Conservation (phyloP, 2,329 filamentous ascomycete species). For the Diaporthe humulicola region DNA sequence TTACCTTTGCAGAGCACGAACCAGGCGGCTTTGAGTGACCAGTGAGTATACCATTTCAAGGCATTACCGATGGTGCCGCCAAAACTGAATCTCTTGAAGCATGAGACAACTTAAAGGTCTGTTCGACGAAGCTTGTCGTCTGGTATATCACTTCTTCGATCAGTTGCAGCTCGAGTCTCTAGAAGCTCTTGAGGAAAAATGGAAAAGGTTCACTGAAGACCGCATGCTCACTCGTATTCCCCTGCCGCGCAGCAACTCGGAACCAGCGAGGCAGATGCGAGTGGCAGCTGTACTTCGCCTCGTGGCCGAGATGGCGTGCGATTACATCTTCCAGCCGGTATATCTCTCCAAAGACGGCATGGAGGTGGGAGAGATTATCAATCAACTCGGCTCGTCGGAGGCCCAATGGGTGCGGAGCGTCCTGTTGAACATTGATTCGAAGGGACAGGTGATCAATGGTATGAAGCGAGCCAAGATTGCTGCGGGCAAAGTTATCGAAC, state of each 20-base stretch:
- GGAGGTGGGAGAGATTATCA: neutral
- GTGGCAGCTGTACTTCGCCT: neutral
- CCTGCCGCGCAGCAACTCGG: neutral
- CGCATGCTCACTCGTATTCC: neutral
- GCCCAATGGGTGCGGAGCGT: constrained; percentile 4
- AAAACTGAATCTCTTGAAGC: neutral
- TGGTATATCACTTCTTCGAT: neutral
- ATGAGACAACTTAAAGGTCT: neutral
- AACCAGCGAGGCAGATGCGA: neutral
- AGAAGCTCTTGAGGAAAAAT: neutral
- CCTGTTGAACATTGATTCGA: neutral
- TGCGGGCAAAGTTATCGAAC: neutral
- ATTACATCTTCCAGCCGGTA: constrained; percentile 10
- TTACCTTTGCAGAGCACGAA: neutral
- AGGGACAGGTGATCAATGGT: neutral
- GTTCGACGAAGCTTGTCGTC: neutral
- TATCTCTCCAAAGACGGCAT: constrained; percentile 5
- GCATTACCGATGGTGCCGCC: neutral
- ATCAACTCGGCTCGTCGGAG: neutral
- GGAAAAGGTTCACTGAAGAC: neutral
- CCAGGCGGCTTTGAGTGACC: too few relatives aligned
- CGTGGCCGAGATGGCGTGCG: neutral
- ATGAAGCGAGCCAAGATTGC: neutral
- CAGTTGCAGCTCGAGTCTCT: neutral
- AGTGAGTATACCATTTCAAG: neutral